Evolutionary conservation across 1,284 basidiomycete genomes (phyloP), one percentile per base, ranked within the genome.

Genomic region (Tylopilus sp.): DNA sequence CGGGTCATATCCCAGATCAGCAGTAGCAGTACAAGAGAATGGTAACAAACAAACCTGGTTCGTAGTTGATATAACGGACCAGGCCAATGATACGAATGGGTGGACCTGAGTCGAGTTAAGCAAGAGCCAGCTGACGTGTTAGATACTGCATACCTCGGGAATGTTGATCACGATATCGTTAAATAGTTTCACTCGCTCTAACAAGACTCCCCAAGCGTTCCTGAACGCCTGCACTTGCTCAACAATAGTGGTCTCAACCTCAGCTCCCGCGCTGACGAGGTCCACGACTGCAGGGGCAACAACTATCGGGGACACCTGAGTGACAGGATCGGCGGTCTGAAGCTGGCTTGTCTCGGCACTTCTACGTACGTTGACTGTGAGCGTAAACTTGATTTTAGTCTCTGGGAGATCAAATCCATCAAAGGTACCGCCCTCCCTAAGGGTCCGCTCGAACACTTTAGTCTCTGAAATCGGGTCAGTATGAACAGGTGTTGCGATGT

Each of bases 41-140:
- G 9, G 52, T 44, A 9, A 62, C 16, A 54, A 4, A 63, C 66
- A 10, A 9, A 70, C 73, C 63, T 65, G 36, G n/a, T 63, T 70
- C 3, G 72, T 61, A 54, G 73, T 69, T 4, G 73, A 73, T 58
- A 72, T 63, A 2, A 72, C 73, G 13, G 71, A 75, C 67, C 73
- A 72, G 19, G 71, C 63, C 38, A 72, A 32, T 2, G 67, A 74
- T 1, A 57, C 38, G n/a, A 70, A 75, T 1, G 63, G 71, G 24
- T 72, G 67, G 57, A 72, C 55, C 71, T 75, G 33, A 26, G 18
- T 1, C 8, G 29, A 15, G 10, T 57, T n/a, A 49, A 13, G 7
- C 18, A 38, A 2, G 29, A 29, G 29, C 29, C 29, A 29, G 29
- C 29, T 12, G 6, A 60, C 16, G 15, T n/a, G 4, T 1, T 24